A percentile compares a stretch with the other conserved stretches of the same genome.
Conservation (phyloP, 495 filamentous ascomycete species). For the Articulospora tetracladia region DNA sequence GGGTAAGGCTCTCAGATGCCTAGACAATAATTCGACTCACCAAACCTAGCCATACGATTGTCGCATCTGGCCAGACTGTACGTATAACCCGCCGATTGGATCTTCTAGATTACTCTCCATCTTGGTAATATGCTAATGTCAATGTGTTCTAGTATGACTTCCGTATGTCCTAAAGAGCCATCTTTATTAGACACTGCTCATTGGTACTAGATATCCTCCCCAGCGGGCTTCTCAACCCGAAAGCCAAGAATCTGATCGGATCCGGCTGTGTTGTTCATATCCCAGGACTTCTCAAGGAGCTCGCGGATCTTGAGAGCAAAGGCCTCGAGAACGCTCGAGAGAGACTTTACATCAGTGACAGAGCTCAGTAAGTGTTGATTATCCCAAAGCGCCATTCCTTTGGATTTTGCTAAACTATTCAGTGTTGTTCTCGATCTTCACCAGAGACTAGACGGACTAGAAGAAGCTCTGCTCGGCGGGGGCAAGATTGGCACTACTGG, state of each 20-base stretch:
- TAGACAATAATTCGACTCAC: background rate
- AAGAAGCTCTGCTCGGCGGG: slow-evolving; percentile 68
- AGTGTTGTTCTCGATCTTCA: slow-evolving; percentile 87
- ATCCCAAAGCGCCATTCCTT: background rate
- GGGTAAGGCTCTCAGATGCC: slow-evolving; percentile 15
- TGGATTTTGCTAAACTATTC: slow-evolving; percentile 30
- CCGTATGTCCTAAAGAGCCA: slow-evolving; percentile 31
- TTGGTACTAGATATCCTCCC: slow-evolving; percentile 43
- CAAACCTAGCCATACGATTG: slow-evolving; percentile 13
- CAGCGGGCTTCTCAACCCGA: slow-evolving; percentile 70
- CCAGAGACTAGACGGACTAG: slow-evolving; percentile 74
- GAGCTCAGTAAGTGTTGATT: slow-evolving; percentile 27
- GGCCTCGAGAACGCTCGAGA: slow-evolving; percentile 61
- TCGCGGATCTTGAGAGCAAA: slow-evolving; percentile 65
- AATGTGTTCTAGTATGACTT: slow-evolving; percentile 7
- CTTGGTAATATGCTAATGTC: slow-evolving; percentile 26
- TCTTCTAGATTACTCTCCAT: background rate
- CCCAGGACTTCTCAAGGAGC: slow-evolving; percentile 83
- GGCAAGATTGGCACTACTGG: slow-evolving; percentile 54
- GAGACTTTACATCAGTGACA: slow-evolving; percentile 75
- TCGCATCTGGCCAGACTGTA: slow-evolving; percentile 13
- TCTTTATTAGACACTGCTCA: slow-evolving; percentile 45
- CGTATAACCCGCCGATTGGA: no score
- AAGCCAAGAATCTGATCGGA: slow-evolving; percentile 78
- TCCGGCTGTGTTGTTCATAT: slow-evolving; percentile 83